Conservation (phyloP, 2,329 filamentous ascomycete species). For the Sphaceloma murrayae region DNA sequence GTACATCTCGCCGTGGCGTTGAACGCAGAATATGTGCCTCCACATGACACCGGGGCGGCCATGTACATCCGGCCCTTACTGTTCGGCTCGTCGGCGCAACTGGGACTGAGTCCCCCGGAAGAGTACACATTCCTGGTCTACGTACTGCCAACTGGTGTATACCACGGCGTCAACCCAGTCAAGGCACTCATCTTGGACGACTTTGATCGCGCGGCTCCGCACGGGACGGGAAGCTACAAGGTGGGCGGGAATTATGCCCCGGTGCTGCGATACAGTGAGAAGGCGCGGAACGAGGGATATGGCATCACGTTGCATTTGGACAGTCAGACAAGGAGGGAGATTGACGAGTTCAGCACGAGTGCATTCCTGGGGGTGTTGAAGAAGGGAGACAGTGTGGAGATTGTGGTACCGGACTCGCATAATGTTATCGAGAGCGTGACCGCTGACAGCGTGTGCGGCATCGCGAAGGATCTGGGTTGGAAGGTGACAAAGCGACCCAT, state of each 20-base stretch:
- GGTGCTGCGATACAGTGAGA: conserved; percentile 27
- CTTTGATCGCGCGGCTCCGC: conserved; percentile 30
- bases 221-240: conserved; percentile 29
- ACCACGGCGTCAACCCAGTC: conserved; percentile 24
- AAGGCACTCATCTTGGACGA: conserved; percentile 29
- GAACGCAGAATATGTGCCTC: conserved; percentile 26
- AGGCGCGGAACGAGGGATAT: conserved; percentile 28
- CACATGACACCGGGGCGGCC: conserved; percentile 24
- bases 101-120: conserved; percentile 23
- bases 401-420: conserved; percentile 28
- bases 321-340: conserved; percentile 24
- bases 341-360: conserved; percentile 32
- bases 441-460: conserved; percentile 21
- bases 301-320: conserved; percentile 31
- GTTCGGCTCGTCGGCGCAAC: conserved; percentile 25
- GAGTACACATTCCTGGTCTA: conserved; percentile 29
- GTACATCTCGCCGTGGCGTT: conserved; percentile 23
- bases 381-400: conserved; percentile 18
- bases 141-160: conserved; percentile 24
- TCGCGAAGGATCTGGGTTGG: conserved; percentile 29
- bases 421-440: conserved; percentile 29
- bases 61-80: conserved; percentile 31
- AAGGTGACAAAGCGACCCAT: conserved; percentile 26
- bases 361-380: conserved; percentile 29
- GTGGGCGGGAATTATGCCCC: conserved; percentile 34